Evolutionary conservation across 371 early-diverging fungal species (phyloP).

Genomic region (Rhizomucor miehei): DNA sequence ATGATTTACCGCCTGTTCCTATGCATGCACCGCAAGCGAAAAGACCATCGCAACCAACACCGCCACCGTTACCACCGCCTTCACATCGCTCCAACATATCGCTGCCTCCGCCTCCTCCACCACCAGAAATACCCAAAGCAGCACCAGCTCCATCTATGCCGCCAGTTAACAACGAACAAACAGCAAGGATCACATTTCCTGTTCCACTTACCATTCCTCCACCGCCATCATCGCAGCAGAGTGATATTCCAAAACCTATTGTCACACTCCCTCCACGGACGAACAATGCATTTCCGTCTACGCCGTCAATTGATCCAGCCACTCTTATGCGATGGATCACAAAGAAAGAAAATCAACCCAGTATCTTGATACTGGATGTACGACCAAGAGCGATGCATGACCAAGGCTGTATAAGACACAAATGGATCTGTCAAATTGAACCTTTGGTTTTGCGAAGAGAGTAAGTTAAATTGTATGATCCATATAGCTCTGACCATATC

Average conservation of each 20-base stretch:
- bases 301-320: constrained; percentile 28
- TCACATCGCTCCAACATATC: background rate
- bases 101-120: constrained; percentile 3
- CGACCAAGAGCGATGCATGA: constrained; percentile 67
- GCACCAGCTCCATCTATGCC: background rate
- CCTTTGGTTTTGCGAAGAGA: constrained; percentile 63
- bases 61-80: constrained; percentile 4
- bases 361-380: constrained; percentile 81
- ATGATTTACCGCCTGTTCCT: constrained; percentile 25
- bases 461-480: constrained; percentile 28
- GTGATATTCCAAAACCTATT: background rate
- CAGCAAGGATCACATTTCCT: too few species aligned
- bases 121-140: background rate
- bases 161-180: too few species aligned
- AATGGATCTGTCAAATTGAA: constrained; percentile 74
- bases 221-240: background rate
- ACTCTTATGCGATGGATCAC: constrained; percentile 44
- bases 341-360: constrained; percentile 30
- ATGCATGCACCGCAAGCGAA: constrained; percentile 12
- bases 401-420: constrained; percentile 71
- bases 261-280: constrained; percentile 14
- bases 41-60: constrained; percentile 10
- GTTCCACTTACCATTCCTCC: background rate
- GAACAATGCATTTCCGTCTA: constrained; percentile 25
- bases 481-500: too few species aligned